A percentile compares a stretch with the other conserved stretches of the same genome.
These are phyloP conservation scores for Botrytis medusae DNA, from an alignment of 2,329 filamentous ascomycete genomes.

Conservation along the genomic window DNA sequence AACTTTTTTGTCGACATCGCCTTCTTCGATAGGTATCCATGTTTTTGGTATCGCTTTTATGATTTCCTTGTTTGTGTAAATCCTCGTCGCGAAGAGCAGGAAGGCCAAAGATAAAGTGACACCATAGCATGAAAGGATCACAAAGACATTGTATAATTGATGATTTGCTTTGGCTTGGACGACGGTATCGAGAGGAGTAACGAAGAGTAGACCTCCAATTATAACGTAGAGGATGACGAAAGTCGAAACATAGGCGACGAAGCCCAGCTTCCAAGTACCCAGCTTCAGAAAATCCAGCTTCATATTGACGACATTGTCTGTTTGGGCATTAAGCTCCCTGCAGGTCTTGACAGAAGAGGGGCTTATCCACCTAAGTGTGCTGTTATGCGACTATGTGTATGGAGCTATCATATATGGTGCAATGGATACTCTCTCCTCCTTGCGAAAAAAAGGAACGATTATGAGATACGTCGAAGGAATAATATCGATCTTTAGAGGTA, in stretches of 20 bases:
- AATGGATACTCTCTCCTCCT: background rate
- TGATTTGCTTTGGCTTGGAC: slow-evolving; percentile 67
- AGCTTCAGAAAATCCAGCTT: slow-evolving; percentile 5
- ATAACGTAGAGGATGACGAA: slow-evolving; percentile 48
- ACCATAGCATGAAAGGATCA: slow-evolving; percentile 74
- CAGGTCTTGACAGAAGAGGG: slow-evolving; percentile 11
- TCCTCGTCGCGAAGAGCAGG: slow-evolving; percentile 77
- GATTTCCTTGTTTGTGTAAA: slow-evolving; percentile 81
- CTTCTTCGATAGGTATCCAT: slow-evolving; percentile 83
- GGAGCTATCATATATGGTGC: background rate
- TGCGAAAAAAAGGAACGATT: background rate
- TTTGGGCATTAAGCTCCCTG: slow-evolving; percentile 21
- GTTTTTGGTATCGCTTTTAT: slow-evolving; percentile 81
- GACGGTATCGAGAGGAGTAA: slow-evolving; percentile 79
- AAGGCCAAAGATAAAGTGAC: slow-evolving; percentile 67
- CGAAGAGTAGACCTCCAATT: slow-evolving; percentile 69
- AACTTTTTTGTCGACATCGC: slow-evolving; percentile 74
- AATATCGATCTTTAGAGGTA: background rate
- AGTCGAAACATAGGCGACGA: background rate
- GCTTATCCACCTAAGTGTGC: slow-evolving; percentile 12
- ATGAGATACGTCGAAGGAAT: background rate
- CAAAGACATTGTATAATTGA: slow-evolving; percentile 78
- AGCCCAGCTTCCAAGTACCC: slow-evolving; percentile 13
- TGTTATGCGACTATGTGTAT: background rate
- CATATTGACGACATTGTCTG: slow-evolving; percentile 19